phyloP scores from a whole-genome alignment of 345 rosid species.

The Anastatica hierochuntica region DNA sequence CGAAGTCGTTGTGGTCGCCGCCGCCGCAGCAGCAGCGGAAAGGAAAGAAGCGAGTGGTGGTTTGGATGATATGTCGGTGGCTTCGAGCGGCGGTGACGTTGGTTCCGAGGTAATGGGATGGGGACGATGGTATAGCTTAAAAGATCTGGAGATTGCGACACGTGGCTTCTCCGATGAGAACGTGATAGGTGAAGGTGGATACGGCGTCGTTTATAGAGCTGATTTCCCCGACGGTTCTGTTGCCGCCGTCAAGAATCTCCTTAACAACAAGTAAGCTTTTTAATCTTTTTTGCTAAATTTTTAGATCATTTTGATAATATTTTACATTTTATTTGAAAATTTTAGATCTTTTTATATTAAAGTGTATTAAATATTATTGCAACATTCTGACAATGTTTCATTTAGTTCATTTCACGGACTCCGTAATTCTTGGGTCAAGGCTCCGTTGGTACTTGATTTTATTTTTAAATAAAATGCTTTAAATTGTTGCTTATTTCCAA shows the following conservation, averaged over 20 bases:
- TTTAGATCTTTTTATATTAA: constrained; percentile 12
- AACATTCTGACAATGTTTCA: constrained; percentile 5
- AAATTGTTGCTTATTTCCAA: constrained; percentile 1
- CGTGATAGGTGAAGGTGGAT: constrained; percentile 94
- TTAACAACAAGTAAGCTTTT: constrained; percentile 66
- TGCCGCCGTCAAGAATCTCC: constrained; percentile 85
- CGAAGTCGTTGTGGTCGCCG: constrained; percentile 13
- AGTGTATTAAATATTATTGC: constrained; percentile 7
- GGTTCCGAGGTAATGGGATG: constrained; percentile 55
- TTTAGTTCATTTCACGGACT: constrained; percentile 25
- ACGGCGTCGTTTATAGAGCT: constrained; percentile 79
- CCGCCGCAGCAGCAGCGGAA: background rate
- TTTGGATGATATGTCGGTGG: constrained; percentile 30
- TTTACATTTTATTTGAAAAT: background rate
- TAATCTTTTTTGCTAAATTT: background rate
- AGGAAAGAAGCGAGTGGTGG: constrained; percentile 34
- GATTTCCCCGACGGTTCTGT: constrained; percentile 62
- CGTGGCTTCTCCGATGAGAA: constrained; percentile 66
- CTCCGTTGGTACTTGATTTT: constrained; percentile 17
- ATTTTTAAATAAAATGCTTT: constrained; percentile 1
- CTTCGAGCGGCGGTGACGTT: constrained; percentile 41
- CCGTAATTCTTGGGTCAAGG: constrained; percentile 31
- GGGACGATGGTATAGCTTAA: constrained; percentile 83
- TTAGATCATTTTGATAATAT: background rate
- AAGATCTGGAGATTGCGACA: constrained; percentile 85